phyloP scores from a whole-genome alignment of 305 asterid genomes.

The Rubia peregrina region DNA sequence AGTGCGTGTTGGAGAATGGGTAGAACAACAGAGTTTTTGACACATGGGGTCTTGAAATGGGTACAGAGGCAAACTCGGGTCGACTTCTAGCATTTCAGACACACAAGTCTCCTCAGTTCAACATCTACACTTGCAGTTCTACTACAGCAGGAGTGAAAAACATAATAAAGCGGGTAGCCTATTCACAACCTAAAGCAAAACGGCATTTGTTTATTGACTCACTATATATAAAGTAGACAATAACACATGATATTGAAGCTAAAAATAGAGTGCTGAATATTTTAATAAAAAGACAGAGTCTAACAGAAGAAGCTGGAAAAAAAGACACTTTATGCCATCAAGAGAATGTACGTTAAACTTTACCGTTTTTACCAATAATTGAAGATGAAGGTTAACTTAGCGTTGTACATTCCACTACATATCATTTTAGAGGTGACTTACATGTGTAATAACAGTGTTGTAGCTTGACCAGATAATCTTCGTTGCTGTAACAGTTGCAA shows the following conservation, averaged over 20 bases:
- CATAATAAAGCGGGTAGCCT: constrained; percentile 20
- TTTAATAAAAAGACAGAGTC: too few species aligned
- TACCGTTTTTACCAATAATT: neutral
- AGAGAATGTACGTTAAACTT: too few species aligned
- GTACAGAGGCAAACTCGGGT: constrained; percentile 58
- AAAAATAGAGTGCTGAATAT: neutral
- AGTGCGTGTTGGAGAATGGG: constrained; percentile 65
- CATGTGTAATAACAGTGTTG: constrained; percentile 77
- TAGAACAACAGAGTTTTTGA: constrained; percentile 52
- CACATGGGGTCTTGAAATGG: constrained; percentile 42
- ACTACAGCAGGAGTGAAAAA: constrained; percentile 23
- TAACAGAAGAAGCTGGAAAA: too few species aligned
- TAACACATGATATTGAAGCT: neutral
- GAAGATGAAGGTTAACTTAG: neutral
- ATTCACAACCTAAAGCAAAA: constrained; percentile 13
- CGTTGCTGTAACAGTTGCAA: constrained; percentile 72
- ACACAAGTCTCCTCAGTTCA: constrained; percentile 54
- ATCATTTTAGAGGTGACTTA: constrained; percentile 29
- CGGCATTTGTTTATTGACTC: constrained; percentile 12
- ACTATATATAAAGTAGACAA: neutral
- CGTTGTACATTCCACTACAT: neutral
- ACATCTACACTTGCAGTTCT: constrained; percentile 29
- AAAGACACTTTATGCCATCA: too few species aligned
- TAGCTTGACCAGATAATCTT: constrained; percentile 85
- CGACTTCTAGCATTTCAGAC: constrained; percentile 67